Conservation (phyloP, 345 rosid species). For the Populus euphratica region DNA sequence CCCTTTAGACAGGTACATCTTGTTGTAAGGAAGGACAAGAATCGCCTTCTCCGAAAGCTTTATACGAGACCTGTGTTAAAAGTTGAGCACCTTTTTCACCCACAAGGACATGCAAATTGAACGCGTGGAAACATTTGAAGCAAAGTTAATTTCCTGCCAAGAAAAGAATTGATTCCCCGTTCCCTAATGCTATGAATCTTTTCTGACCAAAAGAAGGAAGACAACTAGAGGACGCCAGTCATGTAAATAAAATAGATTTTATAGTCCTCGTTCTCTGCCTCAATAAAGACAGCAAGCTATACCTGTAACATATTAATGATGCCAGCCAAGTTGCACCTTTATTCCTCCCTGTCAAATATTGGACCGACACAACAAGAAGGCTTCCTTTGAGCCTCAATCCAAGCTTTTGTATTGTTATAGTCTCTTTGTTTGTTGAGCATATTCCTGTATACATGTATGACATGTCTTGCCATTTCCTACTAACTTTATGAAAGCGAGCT, state of each 20-base stretch:
- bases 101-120: background rate
- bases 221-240: background rate
- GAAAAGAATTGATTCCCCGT: slow-evolving; percentile 20
- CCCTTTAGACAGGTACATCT: slow-evolving; percentile 27
- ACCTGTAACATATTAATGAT: background rate
- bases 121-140: slow-evolving; percentile 14
- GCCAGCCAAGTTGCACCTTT: background rate
- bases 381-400: background rate
- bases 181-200: background rate
- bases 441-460: background rate
- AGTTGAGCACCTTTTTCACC: slow-evolving; percentile 17
- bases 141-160: background rate
- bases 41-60: slow-evolving; percentile 5
- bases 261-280: background rate
- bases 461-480: background rate
- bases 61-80: slow-evolving; percentile 9
- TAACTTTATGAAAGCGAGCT: background rate
- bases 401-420: background rate
- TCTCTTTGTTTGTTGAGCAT: background rate
- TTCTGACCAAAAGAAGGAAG: background rate
- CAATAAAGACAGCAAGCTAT: background rate
- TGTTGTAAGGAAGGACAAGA: slow-evolving; percentile 25
- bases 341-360: background rate
- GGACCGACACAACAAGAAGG: background rate
- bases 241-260: background rate